Conservation (phyloP, 176 grass and related monocot species). For the Lolium rigidum region DNA sequence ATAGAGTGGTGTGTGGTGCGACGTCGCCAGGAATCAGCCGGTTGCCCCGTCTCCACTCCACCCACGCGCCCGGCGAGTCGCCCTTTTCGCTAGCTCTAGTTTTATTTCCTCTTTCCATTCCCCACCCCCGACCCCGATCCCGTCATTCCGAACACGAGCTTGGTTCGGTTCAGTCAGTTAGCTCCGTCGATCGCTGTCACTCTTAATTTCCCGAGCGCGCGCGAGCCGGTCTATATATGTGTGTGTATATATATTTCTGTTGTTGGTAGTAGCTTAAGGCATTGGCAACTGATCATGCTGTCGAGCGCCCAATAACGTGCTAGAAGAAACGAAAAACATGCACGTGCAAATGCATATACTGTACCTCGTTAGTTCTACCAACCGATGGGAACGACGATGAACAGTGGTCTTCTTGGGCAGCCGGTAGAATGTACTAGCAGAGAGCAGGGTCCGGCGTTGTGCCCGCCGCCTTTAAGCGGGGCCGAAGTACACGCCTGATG, state of each 20-base stretch:
- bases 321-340: neutral
- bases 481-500: neutral
- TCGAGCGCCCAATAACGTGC: neutral
- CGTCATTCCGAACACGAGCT: neutral
- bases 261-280: conserved; percentile 37
- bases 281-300: conserved; percentile 9
- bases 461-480: neutral
- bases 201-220: neutral
- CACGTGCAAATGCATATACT: neutral
- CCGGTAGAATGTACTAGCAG: neutral
- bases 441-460: neutral
- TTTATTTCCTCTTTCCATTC: conserved; percentile 2
- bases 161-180: conserved; percentile 2
- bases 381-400: conserved; percentile 13
- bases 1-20: conserved; percentile 62
- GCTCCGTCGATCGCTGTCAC: neutral
- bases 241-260: neutral
- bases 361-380: conserved; percentile 21
- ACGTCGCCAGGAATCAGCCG: conserved; percentile 74
- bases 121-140: neutral
- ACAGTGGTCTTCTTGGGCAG: neutral
- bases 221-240: neutral
- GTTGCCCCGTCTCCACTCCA: conserved; percentile 98
- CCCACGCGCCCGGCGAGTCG: conserved; percentile 20
- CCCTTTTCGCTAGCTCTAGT: conserved; percentile 35